Evolutionary conservation across 192 early-diverging fungal genomes (phyloP), one percentile per base, ranked within the genome.

Genomic region (Entomortierella chlamydospora): DNA sequence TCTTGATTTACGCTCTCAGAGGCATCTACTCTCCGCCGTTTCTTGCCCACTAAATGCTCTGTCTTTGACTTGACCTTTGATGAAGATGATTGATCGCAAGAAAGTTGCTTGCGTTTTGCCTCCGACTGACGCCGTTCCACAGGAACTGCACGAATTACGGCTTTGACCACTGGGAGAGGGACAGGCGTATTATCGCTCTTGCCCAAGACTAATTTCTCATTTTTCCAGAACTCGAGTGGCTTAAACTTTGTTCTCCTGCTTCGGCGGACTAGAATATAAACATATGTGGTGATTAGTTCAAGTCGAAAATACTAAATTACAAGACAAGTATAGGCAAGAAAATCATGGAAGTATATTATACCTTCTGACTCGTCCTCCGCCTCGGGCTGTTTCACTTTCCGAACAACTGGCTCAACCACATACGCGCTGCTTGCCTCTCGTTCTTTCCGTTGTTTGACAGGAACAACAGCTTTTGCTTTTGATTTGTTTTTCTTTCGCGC

Each of bases 201-300:
- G 2, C 57, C 63, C 15, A 60, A n/a, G 12, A 73, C 30, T 1
- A 73, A 31, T 11, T 66, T 65, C 33, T 73, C 72, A 28, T 73
- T 73, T 57, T 51, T 66, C 72, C 72, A 73, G 23, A 33, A 73
- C 30, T 73, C 56, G 29, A 73, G 45, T 17, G 72, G 72, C 25
- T 37, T 30, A 23, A 66, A 29, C 41, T 43, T 57, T 1, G 63
- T 53, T 31, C 72, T 50, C 30, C 20, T 22, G 20, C 72, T 73
- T 23, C 56, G 64, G 29, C 72, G 63, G 9, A 70, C 68, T 70
- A 59, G 9, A 13, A 37, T 37, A 37, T 37, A 37, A 37, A 10
- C 34, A 39, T 31, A 57, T 17, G 18, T 25, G 20, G 37, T 55
- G 18, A 28, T 6, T 31, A 17, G 23, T 61, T 28, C 9, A 12